Conservation (phyloP, 2,329 filamentous ascomycete genomes). For the Penicillium sp. region DNA sequence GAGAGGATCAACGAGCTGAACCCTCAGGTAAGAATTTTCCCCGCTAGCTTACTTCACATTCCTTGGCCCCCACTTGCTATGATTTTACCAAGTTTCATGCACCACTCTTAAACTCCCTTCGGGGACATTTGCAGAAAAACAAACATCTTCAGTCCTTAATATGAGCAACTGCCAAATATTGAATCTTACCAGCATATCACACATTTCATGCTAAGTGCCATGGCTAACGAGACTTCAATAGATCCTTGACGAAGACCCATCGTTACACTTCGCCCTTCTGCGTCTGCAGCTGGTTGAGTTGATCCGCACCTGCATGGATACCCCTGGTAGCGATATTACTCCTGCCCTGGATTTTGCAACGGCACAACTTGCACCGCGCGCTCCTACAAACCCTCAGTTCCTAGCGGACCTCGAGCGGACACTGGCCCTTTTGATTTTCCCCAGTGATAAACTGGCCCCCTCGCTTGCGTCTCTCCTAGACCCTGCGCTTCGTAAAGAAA, state of each 20-base stretch:
- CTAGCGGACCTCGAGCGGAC: slow-evolving; percentile 85
- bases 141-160: slow-evolving; percentile 77
- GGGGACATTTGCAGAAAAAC: slow-evolving; percentile 81
- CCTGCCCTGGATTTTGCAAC: slow-evolving; percentile 85
- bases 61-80: slow-evolving; percentile 54
- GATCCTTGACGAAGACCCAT: slow-evolving; percentile 81
- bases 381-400: slow-evolving; percentile 76
- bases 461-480: slow-evolving; percentile 74
- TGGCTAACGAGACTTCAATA: slow-evolving; percentile 44
- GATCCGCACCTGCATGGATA: slow-evolving; percentile 71
- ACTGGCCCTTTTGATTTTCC: slow-evolving; percentile 88
- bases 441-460: slow-evolving; percentile 73
- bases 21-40: slow-evolving; percentile 71
- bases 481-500: slow-evolving; percentile 72
- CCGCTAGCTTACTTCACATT: slow-evolving; percentile 10
- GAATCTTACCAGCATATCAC: slow-evolving; percentile 10
- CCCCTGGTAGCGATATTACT: slow-evolving; percentile 67
- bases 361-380: slow-evolving; percentile 79
- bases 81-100: slow-evolving; percentile 99
- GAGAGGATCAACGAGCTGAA: slow-evolving; percentile 85
- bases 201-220: slow-evolving; percentile 11
- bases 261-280: slow-evolving; percentile 84
- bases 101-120: slow-evolving; percentile 93
- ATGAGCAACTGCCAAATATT: slow-evolving; percentile 60
- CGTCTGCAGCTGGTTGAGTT: slow-evolving; percentile 91